phyloP scores from a whole-genome alignment of 768 basidiomycete species.

The button mushroom (Agaricus bisporus) region DNA sequence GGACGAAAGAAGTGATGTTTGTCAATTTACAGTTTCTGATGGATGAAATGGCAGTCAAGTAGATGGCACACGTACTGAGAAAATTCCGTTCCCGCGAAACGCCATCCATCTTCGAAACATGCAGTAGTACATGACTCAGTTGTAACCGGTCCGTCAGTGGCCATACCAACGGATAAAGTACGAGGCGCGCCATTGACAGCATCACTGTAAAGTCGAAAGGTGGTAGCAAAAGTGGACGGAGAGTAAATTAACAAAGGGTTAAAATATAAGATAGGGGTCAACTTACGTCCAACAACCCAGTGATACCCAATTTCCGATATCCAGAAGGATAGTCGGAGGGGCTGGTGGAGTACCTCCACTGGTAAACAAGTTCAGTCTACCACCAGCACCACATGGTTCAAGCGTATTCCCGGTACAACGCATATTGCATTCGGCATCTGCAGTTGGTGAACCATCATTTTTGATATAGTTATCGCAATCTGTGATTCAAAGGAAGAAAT shows the following conservation, averaged over 20 bases:
- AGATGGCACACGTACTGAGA: conserved; percentile 22
- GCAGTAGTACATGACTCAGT: conserved; percentile 54
- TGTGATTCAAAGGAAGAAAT: conserved; percentile 19
- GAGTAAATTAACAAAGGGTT: too few species aligned
- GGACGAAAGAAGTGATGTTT: not conserved
- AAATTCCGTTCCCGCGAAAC: conserved; percentile 34
- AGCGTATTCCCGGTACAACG: conserved; percentile 52
- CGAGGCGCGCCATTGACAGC: conserved; percentile 36
- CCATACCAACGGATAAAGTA: conserved; percentile 29
- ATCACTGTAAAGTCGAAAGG: conserved; percentile 26
- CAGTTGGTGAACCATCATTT: conserved; percentile 37
- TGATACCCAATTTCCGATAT: conserved; percentile 58
- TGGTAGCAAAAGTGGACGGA: not conserved
- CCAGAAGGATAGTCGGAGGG: conserved; percentile 44
- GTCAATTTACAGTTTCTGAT: conserved; percentile 4
- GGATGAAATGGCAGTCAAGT: too few species aligned
- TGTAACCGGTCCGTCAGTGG: conserved; percentile 38
- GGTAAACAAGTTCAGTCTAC: conserved; percentile 58
- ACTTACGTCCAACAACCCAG: conserved; percentile 72
- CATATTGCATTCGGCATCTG: conserved; percentile 51
- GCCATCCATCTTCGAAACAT: conserved; percentile 49
- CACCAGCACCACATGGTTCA: conserved; percentile 57
- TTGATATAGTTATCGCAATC: conserved; percentile 59
- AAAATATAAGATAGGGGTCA: not conserved
- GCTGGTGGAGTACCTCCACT: conserved; percentile 53